Base-by-base conservation (phyloP, 106 monocot genomes). In the Alisma plantagoaquatica region DNA sequence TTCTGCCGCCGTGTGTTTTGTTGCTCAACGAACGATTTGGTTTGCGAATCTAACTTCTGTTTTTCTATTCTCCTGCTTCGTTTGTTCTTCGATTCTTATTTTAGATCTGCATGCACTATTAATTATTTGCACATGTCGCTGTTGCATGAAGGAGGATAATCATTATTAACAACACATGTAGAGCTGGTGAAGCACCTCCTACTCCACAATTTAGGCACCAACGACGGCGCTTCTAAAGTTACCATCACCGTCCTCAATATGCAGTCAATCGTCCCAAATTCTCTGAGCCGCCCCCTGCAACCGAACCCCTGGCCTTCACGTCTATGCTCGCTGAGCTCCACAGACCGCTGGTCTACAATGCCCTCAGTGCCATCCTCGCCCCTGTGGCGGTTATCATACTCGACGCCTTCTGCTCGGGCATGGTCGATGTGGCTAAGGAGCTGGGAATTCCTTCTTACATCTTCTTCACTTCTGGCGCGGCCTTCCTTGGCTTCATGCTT, bases 171-270 rank as follows among this genome's bases (percentile, higher is more conserved):
- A n/a, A n/a, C n/a, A n/a, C n/a, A n/a, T n/a, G n/a, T n/a, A n/a
- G 48, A 49, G 48, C 4, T 49, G 21, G 48, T 10, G 10, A 49
- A 46, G 45, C 45, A 46, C 17, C 45, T 49, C 21, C 21, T n/a
- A n/a, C n/a, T n/a, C n/a, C n/a, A n/a, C n/a, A n/a, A n/a, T n/a
- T 49, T 24, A 2, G 3, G 3, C n/a, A 10, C 48, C 48, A 10
- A 20, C 48, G n/a, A 3, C 21, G 48, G 20, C 22, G 20, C 45
- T 4, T 19, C 45, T 46, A n/a, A n/a, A n/a, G n/a, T 49, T 24
- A 8, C 48, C 48, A 19, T 49, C 48, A 49, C 48, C 48, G 48
- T 49, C 48, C 21, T 49, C 48, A 23, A 5, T 24, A 12, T 49
- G n/a, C 48, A 19, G n/a, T 24, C 22, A 3, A 9, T 23, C 48